These are phyloP conservation scores for sweet orange (Citrus sinensis) DNA, from an alignment of 345 rosid genomes.

Conservation along the genomic window DNA sequence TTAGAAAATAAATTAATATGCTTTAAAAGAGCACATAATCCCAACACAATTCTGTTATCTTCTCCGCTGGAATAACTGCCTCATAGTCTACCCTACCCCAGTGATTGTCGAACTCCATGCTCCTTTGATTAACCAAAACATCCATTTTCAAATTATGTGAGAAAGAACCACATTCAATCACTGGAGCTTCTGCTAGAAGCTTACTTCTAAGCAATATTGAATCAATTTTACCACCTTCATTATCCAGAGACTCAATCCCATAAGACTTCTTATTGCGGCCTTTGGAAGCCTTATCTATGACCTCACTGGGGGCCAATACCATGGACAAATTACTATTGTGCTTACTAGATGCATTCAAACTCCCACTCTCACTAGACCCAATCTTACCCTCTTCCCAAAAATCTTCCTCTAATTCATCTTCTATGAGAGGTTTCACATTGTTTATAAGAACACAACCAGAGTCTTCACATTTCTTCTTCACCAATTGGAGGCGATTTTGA, in stretches of 20 bases:
- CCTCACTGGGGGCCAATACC: constrained; percentile 35
- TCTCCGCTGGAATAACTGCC: constrained; percentile 87
- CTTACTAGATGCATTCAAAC: constrained; percentile 17
- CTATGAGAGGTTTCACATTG: constrained; percentile 31
- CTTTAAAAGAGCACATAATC: no score
- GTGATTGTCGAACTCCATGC: constrained; percentile 82
- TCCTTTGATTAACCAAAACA: constrained; percentile 71
- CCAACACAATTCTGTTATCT: constrained; percentile 55
- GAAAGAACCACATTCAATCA: constrained; percentile 61
- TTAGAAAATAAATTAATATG: no score
- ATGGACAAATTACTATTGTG: constrained; percentile 11
- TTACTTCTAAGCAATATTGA: constrained; percentile 34
- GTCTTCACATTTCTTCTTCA: constrained; percentile 68
- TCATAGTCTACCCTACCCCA: constrained; percentile 91
- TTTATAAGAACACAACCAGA: constrained; percentile 54
- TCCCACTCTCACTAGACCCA: constrained; percentile 27
- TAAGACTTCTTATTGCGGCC: constrained; percentile 10
- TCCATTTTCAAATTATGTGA: constrained; percentile 53
- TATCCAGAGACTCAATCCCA: not conserved
- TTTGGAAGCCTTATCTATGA: constrained; percentile 22
- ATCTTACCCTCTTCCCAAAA: constrained; percentile 79
- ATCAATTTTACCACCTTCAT: constrained; percentile 11
- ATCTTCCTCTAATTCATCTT: constrained; percentile 63
- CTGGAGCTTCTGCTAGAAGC: constrained; percentile 77
- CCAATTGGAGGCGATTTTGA: constrained; percentile 45